Conservation (phyloP, 1,139 yeast genomes). For the Nakaseomyces glabratus region DNA sequence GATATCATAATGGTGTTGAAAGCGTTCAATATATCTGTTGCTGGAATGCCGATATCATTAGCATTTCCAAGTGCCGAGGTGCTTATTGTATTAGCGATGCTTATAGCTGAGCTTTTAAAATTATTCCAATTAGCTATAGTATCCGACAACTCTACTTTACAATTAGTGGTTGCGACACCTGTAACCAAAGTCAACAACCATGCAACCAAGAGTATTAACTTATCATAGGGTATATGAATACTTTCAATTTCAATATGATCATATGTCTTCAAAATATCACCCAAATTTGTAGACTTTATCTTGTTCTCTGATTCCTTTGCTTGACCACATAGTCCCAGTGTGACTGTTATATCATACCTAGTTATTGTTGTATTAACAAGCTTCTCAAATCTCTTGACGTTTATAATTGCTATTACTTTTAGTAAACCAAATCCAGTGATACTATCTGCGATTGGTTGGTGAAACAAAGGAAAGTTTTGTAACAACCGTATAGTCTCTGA, state of each 20-base stretch:
- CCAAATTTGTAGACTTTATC: constrained; percentile 10
- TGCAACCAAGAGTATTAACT: constrained; percentile 36
- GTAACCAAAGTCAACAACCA: constrained; percentile 37
- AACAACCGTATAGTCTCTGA: too few species aligned
- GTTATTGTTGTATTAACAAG: constrained; percentile 31
- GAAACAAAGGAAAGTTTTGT: constrained; percentile 39
- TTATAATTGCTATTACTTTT: constrained; percentile 36
- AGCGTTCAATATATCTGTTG: constrained; percentile 32
- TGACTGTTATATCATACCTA: constrained; percentile 34
- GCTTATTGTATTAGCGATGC: constrained; percentile 42
- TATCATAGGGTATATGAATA: constrained; percentile 33
- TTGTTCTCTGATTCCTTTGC: constrained; percentile 9
- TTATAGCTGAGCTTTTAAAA: constrained; percentile 27
- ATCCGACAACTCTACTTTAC: constrained; percentile 14
- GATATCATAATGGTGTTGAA: constrained; percentile 33
- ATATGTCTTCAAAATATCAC: constrained; percentile 21
- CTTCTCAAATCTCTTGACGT: constrained; percentile 31
- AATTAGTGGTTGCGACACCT: constrained; percentile 26
- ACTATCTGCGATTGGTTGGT: constrained; percentile 25
- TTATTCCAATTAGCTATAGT: constrained; percentile 16
- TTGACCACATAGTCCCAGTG: constrained; percentile 32
- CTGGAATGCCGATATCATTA: constrained; percentile 27
- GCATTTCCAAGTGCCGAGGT: constrained; percentile 28
- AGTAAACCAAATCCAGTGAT: constrained; percentile 38
- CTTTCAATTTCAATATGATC: constrained; percentile 31